Conservation (phyloP, 306 rosid genomes). For the Astragalus membranaceus region DNA sequence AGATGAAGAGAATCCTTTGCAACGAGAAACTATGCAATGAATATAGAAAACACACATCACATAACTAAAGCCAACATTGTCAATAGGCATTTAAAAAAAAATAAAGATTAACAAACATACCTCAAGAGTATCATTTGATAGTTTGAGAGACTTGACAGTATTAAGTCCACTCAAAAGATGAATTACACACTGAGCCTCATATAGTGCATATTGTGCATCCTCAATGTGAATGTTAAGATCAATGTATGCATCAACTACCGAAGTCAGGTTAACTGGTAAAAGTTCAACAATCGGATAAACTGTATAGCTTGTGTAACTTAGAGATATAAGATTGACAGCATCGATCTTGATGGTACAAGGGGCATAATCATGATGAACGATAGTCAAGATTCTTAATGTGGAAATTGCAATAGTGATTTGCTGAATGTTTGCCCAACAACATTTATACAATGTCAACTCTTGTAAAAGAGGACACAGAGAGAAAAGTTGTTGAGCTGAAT, state of each 20-base stretch:
- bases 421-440: background rate
- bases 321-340: conserved; percentile 5
- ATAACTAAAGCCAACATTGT: too few relatives aligned
- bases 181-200: background rate
- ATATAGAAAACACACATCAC: too few relatives aligned
- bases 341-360: background rate
- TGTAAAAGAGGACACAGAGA: background rate
- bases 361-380: background rate
- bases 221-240: background rate
- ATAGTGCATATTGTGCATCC: too few relatives aligned
- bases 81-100: too few relatives aligned
- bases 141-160: background rate
- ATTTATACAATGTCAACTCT: background rate
- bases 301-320: background rate
- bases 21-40: too few relatives aligned
- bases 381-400: background rate
- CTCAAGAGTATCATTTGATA: background rate
- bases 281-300: background rate
- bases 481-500: background rate
- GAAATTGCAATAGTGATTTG: background rate
- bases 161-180: background rate
- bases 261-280: background rate
- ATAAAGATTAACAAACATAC: background rate
- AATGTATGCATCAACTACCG: background rate
- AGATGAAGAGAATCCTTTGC: too few relatives aligned